These are phyloP conservation scores for Moesziomyces aphidis DNA, from an alignment of 1,284 basidiomycete species.

Conservation along the genomic window DNA sequence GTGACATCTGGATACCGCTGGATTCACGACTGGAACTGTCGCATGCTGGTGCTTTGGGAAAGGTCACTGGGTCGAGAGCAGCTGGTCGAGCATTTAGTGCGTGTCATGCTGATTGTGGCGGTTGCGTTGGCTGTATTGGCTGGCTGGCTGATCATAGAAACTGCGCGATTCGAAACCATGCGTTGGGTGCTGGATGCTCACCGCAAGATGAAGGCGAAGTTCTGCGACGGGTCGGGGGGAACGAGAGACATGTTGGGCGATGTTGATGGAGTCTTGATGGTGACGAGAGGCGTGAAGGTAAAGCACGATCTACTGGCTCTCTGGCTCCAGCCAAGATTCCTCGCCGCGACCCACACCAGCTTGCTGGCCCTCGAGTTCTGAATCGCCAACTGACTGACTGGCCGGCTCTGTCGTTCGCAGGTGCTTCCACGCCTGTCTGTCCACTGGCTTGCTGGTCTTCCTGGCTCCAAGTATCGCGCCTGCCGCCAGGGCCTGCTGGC, in stretches of 20 bases:
- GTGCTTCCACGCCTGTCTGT: not conserved
- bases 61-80: no score
- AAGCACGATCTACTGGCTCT: slow-evolving; percentile 5
- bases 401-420: not conserved
- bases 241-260: slow-evolving; percentile 64
- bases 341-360: not conserved
- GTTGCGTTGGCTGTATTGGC: not conserved
- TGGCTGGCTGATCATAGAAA: slow-evolving; percentile 20
- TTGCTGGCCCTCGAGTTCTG: not conserved
- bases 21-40: no score
- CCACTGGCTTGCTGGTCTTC: no score
- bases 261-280: slow-evolving; percentile 45
- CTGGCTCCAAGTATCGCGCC: no score
- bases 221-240: slow-evolving; percentile 67
- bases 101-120: not conserved
- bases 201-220: slow-evolving; percentile 68
- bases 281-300: slow-evolving; percentile 47
- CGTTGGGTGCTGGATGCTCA: slow-evolving; percentile 39
- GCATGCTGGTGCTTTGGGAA: no score
- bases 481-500: no score
- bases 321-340: slow-evolving; percentile 7
- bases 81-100: not conserved
- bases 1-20: no score
- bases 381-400: not conserved
- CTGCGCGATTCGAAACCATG: slow-evolving; percentile 3